Conservation (phyloP, 257 asterid species). For the Solanum sejunctum region DNA sequence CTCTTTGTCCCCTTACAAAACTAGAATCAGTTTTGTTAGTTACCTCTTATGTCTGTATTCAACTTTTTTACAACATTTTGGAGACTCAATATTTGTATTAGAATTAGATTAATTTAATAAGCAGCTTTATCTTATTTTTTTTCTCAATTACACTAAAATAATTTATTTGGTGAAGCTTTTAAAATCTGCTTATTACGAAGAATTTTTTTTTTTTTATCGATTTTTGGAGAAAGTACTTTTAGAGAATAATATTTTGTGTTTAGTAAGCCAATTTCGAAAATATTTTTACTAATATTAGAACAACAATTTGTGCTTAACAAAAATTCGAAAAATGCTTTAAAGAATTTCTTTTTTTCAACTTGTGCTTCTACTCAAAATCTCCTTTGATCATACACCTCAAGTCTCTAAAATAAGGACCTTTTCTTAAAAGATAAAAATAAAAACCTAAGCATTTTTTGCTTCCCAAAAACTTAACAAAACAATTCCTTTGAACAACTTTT, state of each 20-base stretch:
- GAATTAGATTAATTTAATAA: too few relatives aligned
- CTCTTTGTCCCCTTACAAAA: neutral
- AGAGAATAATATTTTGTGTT: too few relatives aligned
- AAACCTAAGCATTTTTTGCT: neutral
- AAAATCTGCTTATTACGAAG: neutral
- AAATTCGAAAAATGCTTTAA: too few relatives aligned
- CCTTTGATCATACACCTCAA: too few relatives aligned
- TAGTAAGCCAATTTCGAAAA: neutral
- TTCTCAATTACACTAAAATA: too few relatives aligned
- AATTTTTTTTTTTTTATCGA: neutral
- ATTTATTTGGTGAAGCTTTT: neutral
- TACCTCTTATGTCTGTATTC: neutral
- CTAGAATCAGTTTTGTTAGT: neutral
- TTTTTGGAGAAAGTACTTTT: neutral
- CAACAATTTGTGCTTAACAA: too few relatives aligned
- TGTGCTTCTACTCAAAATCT: too few relatives aligned
- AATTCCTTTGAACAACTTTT: neutral
- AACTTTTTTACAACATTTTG: neutral
- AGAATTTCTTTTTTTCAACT: too few relatives aligned
- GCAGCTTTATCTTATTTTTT: too few relatives aligned
- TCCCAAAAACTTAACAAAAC: neutral
- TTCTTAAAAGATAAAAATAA: neutral
- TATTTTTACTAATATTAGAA: neutral
- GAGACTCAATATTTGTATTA: too few relatives aligned
- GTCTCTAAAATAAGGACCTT: neutral